These are phyloP conservation scores for Dactylorhiza incarnata DNA, from an alignment of 106 monocot species.

Conservation along the genomic window DNA sequence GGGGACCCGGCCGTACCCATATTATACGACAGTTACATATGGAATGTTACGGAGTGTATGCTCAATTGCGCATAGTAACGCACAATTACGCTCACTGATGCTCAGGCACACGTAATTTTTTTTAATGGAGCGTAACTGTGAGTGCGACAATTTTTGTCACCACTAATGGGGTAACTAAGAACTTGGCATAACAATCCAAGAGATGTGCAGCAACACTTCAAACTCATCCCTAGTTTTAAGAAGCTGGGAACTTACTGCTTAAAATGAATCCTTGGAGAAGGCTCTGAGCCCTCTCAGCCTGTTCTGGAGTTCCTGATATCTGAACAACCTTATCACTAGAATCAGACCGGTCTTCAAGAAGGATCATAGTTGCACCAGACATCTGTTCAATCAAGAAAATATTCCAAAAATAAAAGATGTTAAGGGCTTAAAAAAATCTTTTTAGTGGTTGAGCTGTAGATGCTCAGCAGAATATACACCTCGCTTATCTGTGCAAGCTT, in stretches of 20 bases:
- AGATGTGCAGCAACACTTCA: background rate
- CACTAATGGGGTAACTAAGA: no score
- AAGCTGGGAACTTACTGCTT: constrained; percentile 52
- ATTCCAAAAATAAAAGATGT: constrained; percentile 4
- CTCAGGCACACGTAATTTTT: no score
- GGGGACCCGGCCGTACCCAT: no score
- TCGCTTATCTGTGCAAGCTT: constrained; percentile 90
- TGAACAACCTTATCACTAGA: constrained; percentile 54
- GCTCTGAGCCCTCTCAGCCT: constrained; percentile 87
- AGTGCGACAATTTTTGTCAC: no score
- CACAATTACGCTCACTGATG: no score
- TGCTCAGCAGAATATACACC: constrained; percentile 23
- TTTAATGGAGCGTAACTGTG: no score
- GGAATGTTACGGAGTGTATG: no score
- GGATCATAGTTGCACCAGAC: constrained; percentile 76
- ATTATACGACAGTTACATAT: no score
- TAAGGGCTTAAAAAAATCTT: background rate
- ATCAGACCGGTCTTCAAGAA: constrained; percentile 63
- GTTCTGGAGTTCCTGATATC: constrained; percentile 92
- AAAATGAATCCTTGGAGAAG: constrained; percentile 94
- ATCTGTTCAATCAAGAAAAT: constrained; percentile 39
- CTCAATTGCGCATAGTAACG: no score
- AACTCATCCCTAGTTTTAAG: background rate
- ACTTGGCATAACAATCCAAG: background rate
- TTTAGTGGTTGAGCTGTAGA: background rate